Base-by-base conservation (phyloP, 2,329 filamentous ascomycete genomes). In the Claviceps sorghi region DNA sequence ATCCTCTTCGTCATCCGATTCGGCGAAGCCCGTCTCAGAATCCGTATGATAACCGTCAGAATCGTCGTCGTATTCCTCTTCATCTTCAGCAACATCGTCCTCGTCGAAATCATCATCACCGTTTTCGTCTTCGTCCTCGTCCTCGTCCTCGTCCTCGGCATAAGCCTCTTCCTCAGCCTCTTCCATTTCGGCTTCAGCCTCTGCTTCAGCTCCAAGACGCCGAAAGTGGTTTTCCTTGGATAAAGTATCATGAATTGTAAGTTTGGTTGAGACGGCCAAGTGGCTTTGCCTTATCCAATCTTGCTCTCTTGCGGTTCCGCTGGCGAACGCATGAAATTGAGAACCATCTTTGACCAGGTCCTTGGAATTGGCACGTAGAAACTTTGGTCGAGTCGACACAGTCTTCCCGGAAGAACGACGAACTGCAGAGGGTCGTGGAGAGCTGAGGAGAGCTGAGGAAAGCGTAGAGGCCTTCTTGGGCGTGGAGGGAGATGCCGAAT, bases 321-420 rank as follows among this genome's bases (percentile, higher is more conserved):
- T 89, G 44, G 88, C 91, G 65, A 97, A 97, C 62, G 95, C 91
- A 65, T 96, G 88, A 64, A 96, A 97, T 48, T 72, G 80, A 63
- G 71, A 81, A 29, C 74, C 73, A 56, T 83, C 78, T 42, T 71
- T 72, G 40, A 70, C 68, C 44, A 80, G 61, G 49, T 80, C 77
- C 38, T 63, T 69, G 5, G 71, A 70, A 53, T 73, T 68, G 17
- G 74, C 77, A 8, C 71, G 73, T 15, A 80, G 65, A 58, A 74
- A 80, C 57, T 72, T 76, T 29, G 68, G 67, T 10, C 67, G 60
- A 15, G 58, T 49, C 30, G 59, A 51, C 1, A 59, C 58, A 8
- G 57, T 56, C 49, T 59, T 61, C 49, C 56, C 62, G 19, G 60
- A 57, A 5, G 40, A 57, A 51, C 26, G 56, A 46, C 52, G 59